Evolutionary conservation across 768 basidiomycete genomes (phyloP).

Genomic region (Amanita rubescens): DNA sequence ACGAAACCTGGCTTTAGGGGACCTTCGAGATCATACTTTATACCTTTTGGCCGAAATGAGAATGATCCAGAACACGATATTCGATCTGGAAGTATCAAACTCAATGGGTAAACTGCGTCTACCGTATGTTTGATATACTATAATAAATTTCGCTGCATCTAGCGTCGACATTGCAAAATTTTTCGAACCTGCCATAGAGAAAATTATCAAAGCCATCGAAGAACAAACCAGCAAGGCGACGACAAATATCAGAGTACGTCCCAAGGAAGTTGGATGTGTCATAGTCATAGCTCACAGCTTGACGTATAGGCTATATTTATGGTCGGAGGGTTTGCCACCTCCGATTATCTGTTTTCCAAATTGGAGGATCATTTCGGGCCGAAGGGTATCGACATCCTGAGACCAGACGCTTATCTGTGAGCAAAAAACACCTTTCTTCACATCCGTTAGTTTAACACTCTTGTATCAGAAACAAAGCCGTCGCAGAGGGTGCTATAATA

Average conservation of each 20-base stretch:
- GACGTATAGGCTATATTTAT: constrained; percentile 33
- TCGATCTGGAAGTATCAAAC: constrained; percentile 30
- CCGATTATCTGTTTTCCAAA: constrained; percentile 37
- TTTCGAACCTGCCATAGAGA: constrained; percentile 6
- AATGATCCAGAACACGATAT: constrained; percentile 34
- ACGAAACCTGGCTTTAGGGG: too few relatives aligned
- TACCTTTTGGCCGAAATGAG: too few relatives aligned
- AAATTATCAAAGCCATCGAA: constrained; percentile 1
- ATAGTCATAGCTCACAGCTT: neutral
- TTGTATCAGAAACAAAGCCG: constrained; percentile 17
- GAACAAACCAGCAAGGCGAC: neutral
- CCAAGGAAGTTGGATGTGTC: neutral
- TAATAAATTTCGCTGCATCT: constrained; percentile 10
- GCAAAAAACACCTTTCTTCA: constrained; percentile 14
- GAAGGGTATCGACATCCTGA: constrained; percentile 26
- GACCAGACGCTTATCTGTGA: constrained; percentile 41
- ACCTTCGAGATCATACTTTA: too few relatives aligned
- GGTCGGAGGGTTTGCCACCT: constrained; percentile 48
- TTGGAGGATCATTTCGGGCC: constrained; percentile 29
- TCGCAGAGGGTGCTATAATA: constrained; percentile 19
- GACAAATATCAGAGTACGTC: neutral
- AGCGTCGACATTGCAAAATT: neutral
- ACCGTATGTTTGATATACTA: too few relatives aligned
- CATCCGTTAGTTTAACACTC: constrained; percentile 6
- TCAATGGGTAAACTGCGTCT: too few relatives aligned